Evolutionary conservation across 1,284 basidiomycete species (phyloP), one percentile per base, ranked within the genome.

Genomic region (Stygiomarasmius scandens): DNA sequence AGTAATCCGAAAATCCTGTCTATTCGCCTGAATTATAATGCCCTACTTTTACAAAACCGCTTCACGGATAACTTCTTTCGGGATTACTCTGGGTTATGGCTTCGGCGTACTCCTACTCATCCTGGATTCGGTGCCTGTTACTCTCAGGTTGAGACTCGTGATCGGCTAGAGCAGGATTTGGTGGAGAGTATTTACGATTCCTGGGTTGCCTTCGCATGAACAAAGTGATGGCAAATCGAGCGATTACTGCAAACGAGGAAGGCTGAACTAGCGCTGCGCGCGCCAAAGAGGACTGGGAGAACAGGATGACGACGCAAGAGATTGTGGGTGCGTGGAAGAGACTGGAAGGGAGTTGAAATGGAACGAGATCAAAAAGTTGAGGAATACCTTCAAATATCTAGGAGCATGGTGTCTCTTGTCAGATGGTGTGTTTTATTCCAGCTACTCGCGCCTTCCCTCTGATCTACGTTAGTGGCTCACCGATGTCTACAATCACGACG

Each of bases 331-430:
- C 90, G 0, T 93, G 90, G 90, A 80, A 76, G 56, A 73, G 84
- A 27, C 75, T 93, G 0, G 82, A 81, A 0, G 76, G 76, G 34
- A 93, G 89, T 74, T 95, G 12, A 76, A 75, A 0, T 86, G 83
- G 74, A 70, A 69, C 3, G 86, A 95, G 67, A 84, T 95, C 32
- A 81, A 80, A 69, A 81, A 81, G 58, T 76, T 96, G n/a, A 79
- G 81, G 34, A 89, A 93, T 66, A 92, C 94, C 0, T 97, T 95
- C 76, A 80, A 82, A 58, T 96, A 93, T 66, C 86, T 96, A 38
- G 81, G 87, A 3, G 92, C 95, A 0, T 96, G 95, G 93, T 94
- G 96, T 68, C 80, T 96, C 12, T 82, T 97, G 27, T 93, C 91
- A 0, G 94, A 96, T 67, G 92, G 92, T 92, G 52, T 52, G 82